Base-by-base conservation (phyloP, 768 basidiomycete species). In the Suillus brevipes region DNA sequence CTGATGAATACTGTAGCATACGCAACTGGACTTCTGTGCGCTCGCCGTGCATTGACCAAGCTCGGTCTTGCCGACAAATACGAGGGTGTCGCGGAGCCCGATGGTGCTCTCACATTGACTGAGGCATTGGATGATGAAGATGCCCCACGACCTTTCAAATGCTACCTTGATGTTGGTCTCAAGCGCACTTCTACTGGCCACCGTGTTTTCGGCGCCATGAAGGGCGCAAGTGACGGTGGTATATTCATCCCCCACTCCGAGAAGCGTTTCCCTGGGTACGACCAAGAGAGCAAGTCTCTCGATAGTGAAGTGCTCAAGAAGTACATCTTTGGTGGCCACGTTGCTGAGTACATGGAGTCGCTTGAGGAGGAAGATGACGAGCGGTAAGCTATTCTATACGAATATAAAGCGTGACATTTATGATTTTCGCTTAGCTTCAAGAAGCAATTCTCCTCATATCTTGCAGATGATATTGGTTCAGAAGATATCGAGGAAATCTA, bases 311-410 rank as follows among this genome's bases (percentile, higher is more conserved):
- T 90, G 64, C 84, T 99, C 74, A 95, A 97, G 78, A 97, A 97
- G 81, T 99, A 99, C 83, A 99, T 99, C 78, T 92, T 84, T 72
- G 96, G 94, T 77, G 96, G 96, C 61, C 97, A 99, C 78, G 91
- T 99, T 64, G 94, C 97, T 60, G 97, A 99, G 81, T 99, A 99
- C 85, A 99, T 99, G 97, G 94, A 99, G 82, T 92, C 89, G 64
- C 83, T 99, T 62, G 97, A 99, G 83, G 97, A 99, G 85, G 97
- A 99, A 83, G 97, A 99, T 76, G 97, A 99, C 73, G 97, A 99
- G 82, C 87, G 95, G 89, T 89, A 70, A 67, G 85, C 16, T 12
- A 13, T 43, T 64, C 52, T 25, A 13, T 23, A 57, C 60, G 13
- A n/a, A 36, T 53, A 62, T 59, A 13, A 63, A 28, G 4, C 18